Conservation (phyloP, 2,329 filamentous ascomycete genomes). For the Lecanicillium sp. region DNA sequence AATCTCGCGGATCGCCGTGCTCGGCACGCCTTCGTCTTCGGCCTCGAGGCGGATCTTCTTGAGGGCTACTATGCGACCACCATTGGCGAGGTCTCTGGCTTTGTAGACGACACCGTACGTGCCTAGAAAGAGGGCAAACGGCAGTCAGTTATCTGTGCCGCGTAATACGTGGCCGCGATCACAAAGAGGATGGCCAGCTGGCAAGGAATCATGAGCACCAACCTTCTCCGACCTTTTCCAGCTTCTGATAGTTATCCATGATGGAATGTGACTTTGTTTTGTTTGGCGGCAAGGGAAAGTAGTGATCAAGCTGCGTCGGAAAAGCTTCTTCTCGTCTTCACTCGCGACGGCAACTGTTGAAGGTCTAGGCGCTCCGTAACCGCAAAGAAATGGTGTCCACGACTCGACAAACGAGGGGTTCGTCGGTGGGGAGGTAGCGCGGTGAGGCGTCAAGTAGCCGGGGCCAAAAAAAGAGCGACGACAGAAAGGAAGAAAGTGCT, state of each 20-base stretch:
- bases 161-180: too few species aligned
- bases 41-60: conserved; percentile 96
- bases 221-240: conserved; percentile 97
- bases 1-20: conserved; percentile 89
- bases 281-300: too few species aligned
- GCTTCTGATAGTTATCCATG: conserved; percentile 96
- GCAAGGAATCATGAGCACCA: conserved; percentile 21
- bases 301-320: too few species aligned
- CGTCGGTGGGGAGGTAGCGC: too few species aligned
- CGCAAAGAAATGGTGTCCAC: too few species aligned
- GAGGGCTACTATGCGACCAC: conserved; percentile 79
- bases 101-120: conserved; percentile 97
- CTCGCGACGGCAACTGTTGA: too few species aligned
- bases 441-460: too few species aligned
- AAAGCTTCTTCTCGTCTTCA: too few species aligned
- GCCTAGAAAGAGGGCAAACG: conserved; percentile 41
- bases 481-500: not conserved
- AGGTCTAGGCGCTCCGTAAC: too few species aligned
- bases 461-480: not conserved
- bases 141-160: conserved; percentile 2
- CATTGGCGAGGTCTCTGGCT: conserved; percentile 74
- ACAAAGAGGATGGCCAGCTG: conserved; percentile 1
- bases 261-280: conserved; percentile 11
- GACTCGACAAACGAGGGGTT: too few species aligned
- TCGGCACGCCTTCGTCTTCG: conserved; percentile 89